phyloP scores from a whole-genome alignment of 164 flowering plant genomes.

The Stephania cephalantha region DNA sequence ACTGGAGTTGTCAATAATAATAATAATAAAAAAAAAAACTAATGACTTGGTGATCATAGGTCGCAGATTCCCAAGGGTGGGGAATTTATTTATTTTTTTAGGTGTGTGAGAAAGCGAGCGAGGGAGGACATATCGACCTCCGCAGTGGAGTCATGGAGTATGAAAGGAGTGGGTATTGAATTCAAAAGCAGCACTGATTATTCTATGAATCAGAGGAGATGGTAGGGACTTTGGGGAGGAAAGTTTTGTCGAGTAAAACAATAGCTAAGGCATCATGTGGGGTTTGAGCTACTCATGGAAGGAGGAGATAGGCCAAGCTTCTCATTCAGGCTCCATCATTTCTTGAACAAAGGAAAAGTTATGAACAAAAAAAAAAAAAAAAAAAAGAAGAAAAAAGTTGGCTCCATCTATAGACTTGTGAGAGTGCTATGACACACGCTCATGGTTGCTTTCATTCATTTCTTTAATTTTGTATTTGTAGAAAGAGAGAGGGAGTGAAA shows the following conservation, averaged over 20 bases:
- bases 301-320: conserved; percentile 23
- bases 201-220: conserved; percentile 12
- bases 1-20: no score
- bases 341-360: conserved; percentile 1
- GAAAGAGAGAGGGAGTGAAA: conserved; percentile 7
- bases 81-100: conserved; percentile 30
- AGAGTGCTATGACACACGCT: conserved; percentile 20
- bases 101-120: conserved; percentile 17
- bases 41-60: conserved; percentile 28
- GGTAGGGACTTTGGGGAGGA: conserved; percentile 14
- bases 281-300: conserved; percentile 18
- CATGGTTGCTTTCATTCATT: conserved; percentile 21
- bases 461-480: conserved; percentile 22
- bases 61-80: conserved; percentile 88
- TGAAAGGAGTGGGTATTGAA: conserved; percentile 32
- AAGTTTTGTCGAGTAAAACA: not conserved
- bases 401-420: conserved; percentile 12
- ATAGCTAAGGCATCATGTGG: not conserved
- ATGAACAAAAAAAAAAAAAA: not conserved
- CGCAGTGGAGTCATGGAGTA: conserved; percentile 28
- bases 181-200: conserved; percentile 46
- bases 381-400: conserved; percentile 2
- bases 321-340: conserved; percentile 27
- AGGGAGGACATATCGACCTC: no score
- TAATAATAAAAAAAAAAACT: not conserved